These are phyloP conservation scores for Apiotrichum siamense DNA, from an alignment of 1,284 basidiomycete species.

Conservation along the genomic window DNA sequence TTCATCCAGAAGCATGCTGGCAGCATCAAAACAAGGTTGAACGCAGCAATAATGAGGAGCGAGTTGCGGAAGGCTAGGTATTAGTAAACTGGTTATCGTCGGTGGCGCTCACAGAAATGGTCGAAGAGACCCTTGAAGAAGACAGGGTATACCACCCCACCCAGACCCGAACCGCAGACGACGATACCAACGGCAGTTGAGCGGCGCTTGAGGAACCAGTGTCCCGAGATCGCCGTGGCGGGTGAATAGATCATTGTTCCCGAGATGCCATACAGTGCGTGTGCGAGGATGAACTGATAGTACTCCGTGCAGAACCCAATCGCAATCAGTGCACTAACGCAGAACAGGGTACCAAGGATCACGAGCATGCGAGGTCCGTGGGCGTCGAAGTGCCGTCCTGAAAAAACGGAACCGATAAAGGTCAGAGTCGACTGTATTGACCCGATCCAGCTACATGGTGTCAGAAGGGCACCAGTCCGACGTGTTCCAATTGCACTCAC, in stretches of 20 bases:
- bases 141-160: conserved; percentile 44
- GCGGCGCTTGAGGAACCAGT: conserved; percentile 42
- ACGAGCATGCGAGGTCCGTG: conserved; percentile 19
- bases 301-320: conserved; percentile 38
- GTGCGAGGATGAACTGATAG: conserved; percentile 44
- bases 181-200: conserved; percentile 42
- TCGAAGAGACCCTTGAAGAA: conserved; percentile 34
- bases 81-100: background rate
- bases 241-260: conserved; percentile 38
- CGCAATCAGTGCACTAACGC: conserved; percentile 29
- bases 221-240: conserved; percentile 39
- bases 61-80: conserved; percentile 15
- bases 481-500: background rate
- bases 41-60: conserved; percentile 22
- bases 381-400: conserved; percentile 22
- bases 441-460: conserved; percentile 16
- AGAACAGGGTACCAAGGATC: conserved; percentile 20
- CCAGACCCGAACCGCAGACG: conserved; percentile 39
- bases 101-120: conserved; percentile 22
- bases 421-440: conserved; percentile 18
- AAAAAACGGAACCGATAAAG: conserved; percentile 15
- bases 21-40: conserved; percentile 19
- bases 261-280: conserved; percentile 35
- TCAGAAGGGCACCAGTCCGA: background rate
- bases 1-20: conserved; percentile 21